Evolutionary conservation across 2,329 filamentous ascomycete genomes (phyloP).

Genomic region (Alternaria longipes): DNA sequence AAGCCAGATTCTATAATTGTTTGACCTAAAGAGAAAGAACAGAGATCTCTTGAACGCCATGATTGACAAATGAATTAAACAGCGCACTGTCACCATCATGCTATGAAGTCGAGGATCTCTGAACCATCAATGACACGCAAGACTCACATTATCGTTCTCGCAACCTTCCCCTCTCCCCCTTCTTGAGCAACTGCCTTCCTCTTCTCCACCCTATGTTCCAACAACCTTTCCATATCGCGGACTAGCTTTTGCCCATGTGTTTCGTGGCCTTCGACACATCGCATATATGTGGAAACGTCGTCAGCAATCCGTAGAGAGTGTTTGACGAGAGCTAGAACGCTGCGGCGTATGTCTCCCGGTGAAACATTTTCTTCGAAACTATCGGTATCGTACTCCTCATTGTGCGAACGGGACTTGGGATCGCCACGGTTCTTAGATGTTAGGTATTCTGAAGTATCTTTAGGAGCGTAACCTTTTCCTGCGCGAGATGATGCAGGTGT

Average conservation of each 20-base stretch:
- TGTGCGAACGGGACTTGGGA: neutral
- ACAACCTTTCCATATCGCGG: neutral
- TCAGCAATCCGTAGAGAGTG: neutral
- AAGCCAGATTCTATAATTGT: neutral
- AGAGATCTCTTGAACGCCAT: neutral
- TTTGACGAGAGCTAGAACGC: neutral
- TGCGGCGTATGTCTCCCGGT: neutral
- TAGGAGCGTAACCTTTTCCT: too few relatives aligned
- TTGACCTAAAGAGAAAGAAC: neutral
- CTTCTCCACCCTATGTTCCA: neutral
- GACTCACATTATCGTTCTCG: neutral
- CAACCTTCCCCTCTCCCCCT: neutral
- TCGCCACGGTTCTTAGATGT: too few relatives aligned
- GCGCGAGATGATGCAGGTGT: too few relatives aligned
- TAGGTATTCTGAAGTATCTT: too few relatives aligned
- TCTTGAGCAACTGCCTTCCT: neutral
- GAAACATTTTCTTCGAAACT: neutral
- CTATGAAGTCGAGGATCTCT: neutral
- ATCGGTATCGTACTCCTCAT: neutral
- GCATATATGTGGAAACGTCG: neutral
- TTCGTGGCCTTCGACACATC: neutral
- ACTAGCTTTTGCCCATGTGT: neutral
- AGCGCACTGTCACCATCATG: neutral
- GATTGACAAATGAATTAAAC: neutral
- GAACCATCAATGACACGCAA: accelerated